Evolutionary conservation across 2,329 filamentous ascomycete genomes (phyloP), one percentile per base, ranked within the genome.

Genomic region (Neonectria magnoliae): DNA sequence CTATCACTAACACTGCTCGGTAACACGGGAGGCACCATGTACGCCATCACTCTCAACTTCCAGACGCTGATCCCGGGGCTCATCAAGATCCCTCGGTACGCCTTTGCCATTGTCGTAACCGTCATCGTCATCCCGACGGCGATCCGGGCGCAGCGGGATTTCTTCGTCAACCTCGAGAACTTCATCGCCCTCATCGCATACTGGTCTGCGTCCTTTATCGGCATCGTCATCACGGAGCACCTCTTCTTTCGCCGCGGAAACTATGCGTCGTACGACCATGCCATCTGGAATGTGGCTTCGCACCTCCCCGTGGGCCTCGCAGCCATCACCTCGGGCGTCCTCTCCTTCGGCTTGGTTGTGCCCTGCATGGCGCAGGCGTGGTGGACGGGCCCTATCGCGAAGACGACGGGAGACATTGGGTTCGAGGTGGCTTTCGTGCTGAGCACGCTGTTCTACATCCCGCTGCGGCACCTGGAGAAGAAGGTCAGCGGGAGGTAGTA

Each of bases 31-130:
- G 85, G 84, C 16, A 88, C 86, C 16, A 85, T 87, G 77, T 90
- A 90, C 79, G 84, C 85, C 71, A 83, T 90, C 68, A 87, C 87
- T 4, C 81, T 90, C 67, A 90, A 90, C 80, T 87, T 90, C 76
- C 88, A 90, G 76, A 87, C 88, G 68, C 77, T 90, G 20, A 76
- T 88, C 5, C 88, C 88, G 0, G 82, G 81, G 64, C 81, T 90
- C 31, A 80, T 84, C 60, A 81, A 82, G 47, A 80, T 90, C 3
- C 88, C 86, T 5, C 85, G 88, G 5, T 83, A 86, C 65, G 70
- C 88, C 56, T 90, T 88, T 71, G 82, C 87, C 38, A 72, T 90
- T 50, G 76, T 88, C 61, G 83, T 87, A 45, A 86, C 87, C 2
- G 84, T 83, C 38, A 82, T 90, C 68, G 82, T 89, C 69, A 89